Conservation (phyloP, 169 alveolate genomes). For the Eimeria mitis region DNA sequence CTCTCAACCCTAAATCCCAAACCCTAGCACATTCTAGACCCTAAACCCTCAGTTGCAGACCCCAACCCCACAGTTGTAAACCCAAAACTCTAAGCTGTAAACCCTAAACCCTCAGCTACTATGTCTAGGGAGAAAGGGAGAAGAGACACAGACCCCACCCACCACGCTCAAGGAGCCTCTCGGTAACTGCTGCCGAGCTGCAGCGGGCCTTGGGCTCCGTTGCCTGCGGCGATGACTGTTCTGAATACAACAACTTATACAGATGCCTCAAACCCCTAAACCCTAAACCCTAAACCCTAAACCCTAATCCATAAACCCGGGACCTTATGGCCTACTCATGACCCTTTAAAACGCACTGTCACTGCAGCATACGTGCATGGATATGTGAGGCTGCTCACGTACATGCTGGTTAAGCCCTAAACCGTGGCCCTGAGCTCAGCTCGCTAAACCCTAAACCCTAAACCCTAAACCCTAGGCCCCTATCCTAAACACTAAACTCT, state of each 20-base stretch:
- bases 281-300: not conserved
- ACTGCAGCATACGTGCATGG: not conserved
- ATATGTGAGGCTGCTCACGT: not conserved
- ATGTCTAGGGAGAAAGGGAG: not conserved
- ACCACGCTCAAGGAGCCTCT: conserved; percentile 27
- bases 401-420: not conserved
- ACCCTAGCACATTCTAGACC: too few species aligned
- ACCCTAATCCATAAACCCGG: not conserved
- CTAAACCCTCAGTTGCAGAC: not conserved
- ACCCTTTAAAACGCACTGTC: not conserved
- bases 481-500: not conserved
- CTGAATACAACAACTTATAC: not conserved
- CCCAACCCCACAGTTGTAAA: not conserved
- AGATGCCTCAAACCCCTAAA: not conserved
- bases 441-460: not conserved
- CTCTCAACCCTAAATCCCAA: not conserved
- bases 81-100: not conserved
- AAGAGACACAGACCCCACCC: not conserved
- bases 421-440: not conserved
- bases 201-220: conserved; percentile 26
- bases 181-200: conserved; percentile 56
- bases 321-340: not conserved
- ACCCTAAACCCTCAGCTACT: not conserved
- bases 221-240: not conserved
- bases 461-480: not conserved